Evolutionary conservation across 768 basidiomycete genomes (phyloP).

Genomic region (Suillus cothurnatus): DNA sequence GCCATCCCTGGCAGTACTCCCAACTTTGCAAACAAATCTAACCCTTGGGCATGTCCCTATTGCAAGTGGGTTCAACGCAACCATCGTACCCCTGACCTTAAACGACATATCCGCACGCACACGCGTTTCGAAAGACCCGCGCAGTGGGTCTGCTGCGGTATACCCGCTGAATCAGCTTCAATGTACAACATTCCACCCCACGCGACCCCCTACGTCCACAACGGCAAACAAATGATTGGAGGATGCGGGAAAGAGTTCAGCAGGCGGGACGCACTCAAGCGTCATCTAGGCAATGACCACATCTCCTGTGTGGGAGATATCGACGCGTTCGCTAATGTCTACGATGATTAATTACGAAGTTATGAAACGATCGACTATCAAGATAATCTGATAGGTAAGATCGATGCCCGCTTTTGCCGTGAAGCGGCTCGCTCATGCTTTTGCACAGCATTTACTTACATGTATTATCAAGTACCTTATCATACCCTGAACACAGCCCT

Average conservation of each 20-base stretch:
- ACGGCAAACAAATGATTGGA: constrained; percentile 35
- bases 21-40: constrained; percentile 28
- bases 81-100: constrained; percentile 57
- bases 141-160: constrained; percentile 42
- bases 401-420: neutral
- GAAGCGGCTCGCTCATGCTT: neutral
- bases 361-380: neutral
- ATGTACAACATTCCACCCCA: constrained; percentile 22
- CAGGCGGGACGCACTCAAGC: constrained; percentile 42
- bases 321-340: constrained; percentile 27
- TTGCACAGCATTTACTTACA: neutral
- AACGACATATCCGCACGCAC: constrained; percentile 60
- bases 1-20: constrained; percentile 25
- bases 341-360: constrained; percentile 20
- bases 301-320: constrained; percentile 37
- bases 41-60: constrained; percentile 46
- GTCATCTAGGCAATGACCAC: constrained; percentile 40
- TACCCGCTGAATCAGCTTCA: constrained; percentile 29
- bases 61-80: constrained; percentile 52
- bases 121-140: constrained; percentile 37
- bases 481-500: neutral
- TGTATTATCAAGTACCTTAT: constrained; percentile 4
- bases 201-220: constrained; percentile 30
- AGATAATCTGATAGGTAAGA: constrained; percentile 1
- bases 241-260: constrained; percentile 42